These are phyloP conservation scores for Aspergillus sclerotiicarbonarius DNA, from an alignment of 495 filamentous ascomycete genomes.

Conservation along the genomic window DNA sequence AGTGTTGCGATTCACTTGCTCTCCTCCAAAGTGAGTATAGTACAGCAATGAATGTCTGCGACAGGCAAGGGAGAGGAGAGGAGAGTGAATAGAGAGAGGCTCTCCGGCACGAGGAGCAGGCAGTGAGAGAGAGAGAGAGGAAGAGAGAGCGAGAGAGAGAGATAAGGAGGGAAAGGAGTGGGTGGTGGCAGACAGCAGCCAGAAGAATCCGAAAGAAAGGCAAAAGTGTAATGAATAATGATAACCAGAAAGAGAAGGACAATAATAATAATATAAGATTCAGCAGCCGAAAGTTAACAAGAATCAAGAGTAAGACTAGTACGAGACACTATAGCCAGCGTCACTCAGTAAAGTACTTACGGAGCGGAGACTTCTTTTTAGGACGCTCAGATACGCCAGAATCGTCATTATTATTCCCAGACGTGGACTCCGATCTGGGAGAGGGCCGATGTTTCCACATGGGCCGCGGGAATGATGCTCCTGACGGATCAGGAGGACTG, in stretches of 20 bases:
- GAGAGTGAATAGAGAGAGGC: conserved; percentile 1
- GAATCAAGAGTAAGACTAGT: conserved; percentile 20
- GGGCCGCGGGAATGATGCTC: conserved; percentile 23
- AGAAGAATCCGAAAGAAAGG: conserved; percentile 6
- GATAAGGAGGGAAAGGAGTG: conserved; percentile 4
- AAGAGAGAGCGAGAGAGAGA: conserved; percentile 6
- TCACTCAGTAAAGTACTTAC: no score
- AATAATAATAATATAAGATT: conserved; percentile 13
- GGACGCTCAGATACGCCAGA: conserved; percentile 34
- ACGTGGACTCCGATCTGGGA: conserved; percentile 44
- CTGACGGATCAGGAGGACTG: conserved; percentile 21
- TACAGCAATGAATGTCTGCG: not conserved
- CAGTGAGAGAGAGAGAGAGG: conserved; percentile 9
- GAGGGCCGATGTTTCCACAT: conserved; percentile 50
- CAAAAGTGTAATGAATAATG: conserved; percentile 12
- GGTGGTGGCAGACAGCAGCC: not conserved
- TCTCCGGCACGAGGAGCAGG: conserved; percentile 4
- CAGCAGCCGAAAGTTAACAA: conserved; percentile 9
- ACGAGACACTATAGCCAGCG: conserved; percentile 19
- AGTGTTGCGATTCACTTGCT: conserved; percentile 5
- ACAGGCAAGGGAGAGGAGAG: conserved; percentile 6
- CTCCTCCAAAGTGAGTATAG: conserved; percentile 11
- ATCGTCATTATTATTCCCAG: conserved; percentile 31
- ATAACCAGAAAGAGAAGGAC: conserved; percentile 8
- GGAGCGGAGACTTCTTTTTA: conserved; percentile 36